Conservation (phyloP, 2,329 filamentous ascomycete genomes). For the Ophiocordyceps sinensis region DNA sequence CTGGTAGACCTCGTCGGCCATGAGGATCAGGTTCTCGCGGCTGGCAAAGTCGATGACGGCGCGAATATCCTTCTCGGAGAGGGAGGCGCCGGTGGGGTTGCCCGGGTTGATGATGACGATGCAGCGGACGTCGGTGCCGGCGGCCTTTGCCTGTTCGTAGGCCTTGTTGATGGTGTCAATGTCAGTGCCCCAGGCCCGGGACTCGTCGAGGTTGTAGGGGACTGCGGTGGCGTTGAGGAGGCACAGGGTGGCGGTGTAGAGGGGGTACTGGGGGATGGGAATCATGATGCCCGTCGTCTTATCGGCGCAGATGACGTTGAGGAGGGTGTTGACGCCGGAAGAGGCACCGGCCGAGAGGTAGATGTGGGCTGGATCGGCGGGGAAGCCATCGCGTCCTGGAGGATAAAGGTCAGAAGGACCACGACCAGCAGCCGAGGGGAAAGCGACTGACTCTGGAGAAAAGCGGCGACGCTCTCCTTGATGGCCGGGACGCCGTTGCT, state of each 20-base stretch:
- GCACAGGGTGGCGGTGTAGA: conserved; percentile 87
- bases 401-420: neutral
- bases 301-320: conserved; percentile 73
- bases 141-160: conserved; percentile 57
- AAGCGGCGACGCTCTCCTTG: conserved; percentile 77
- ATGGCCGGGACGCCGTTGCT: conserved; percentile 80
- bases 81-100: conserved; percentile 85
- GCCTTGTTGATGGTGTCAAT: conserved; percentile 61
- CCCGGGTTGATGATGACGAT: conserved; percentile 98
- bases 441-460: conserved; percentile 60
- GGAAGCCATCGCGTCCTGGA: conserved; percentile 70
- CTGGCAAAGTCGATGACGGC: conserved; percentile 77
- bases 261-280: conserved; percentile 93
- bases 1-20: conserved; percentile 98
- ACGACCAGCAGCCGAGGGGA: neutral
- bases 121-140: conserved; percentile 76
- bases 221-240: conserved; percentile 77
- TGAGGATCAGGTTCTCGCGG: conserved; percentile 71
- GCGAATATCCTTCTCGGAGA: conserved; percentile 65
- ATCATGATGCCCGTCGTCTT: conserved; percentile 74
- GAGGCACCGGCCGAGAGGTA: conserved; percentile 89
- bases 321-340: conserved; percentile 83
- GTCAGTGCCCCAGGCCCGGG: conserved; percentile 76
- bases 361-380: conserved; percentile 65
- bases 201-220: conserved; percentile 87